Percentiles rank a stretch among this genome's conserved stretches.
Conservation (phyloP, 1,139 yeast genomes). For the Kluyveromyces marxianus region DNA sequence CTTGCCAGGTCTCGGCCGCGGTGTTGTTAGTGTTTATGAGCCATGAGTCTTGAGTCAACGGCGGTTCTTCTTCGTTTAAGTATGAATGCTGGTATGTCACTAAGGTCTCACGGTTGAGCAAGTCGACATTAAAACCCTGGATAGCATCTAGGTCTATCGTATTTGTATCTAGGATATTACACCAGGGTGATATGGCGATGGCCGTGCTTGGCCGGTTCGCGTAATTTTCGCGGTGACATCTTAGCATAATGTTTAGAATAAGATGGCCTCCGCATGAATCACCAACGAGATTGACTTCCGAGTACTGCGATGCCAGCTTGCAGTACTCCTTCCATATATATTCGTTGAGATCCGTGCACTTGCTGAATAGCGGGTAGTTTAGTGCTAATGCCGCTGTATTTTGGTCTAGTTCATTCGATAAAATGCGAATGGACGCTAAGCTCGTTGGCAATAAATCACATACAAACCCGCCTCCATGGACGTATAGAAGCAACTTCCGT, state of each 20-base stretch:
- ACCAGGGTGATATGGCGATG: conserved; percentile 24
- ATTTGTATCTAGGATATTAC: conserved; percentile 14
- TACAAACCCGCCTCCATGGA: conserved; percentile 11
- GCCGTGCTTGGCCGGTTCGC: conserved; percentile 16
- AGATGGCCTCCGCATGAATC: conserved; percentile 27
- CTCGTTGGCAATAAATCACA: conserved; percentile 5
- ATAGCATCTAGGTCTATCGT: background rate
- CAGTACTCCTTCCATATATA: conserved; percentile 3
- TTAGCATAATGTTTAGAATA: conserved; percentile 13
- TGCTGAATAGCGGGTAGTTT: background rate
- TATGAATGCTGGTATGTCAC: background rate
- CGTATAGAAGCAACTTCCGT: conserved; percentile 3
- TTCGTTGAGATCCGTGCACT: background rate
- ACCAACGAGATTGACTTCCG: conserved; percentile 17
- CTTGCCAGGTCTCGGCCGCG: conserved; percentile 12
- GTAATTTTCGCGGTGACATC: conserved; percentile 3
- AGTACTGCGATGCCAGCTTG: conserved; percentile 4
- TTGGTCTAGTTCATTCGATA: background rate
- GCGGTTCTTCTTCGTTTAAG: background rate
- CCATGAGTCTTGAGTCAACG: too few relatives aligned
- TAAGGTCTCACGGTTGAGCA: background rate
- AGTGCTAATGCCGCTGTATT: background rate
- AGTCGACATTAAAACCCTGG: background rate
- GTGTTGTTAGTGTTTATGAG: too few relatives aligned
- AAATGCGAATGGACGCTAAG: background rate